Base-by-base conservation (phyloP, 164 flowering plant species). In the Platanus orientalis region DNA sequence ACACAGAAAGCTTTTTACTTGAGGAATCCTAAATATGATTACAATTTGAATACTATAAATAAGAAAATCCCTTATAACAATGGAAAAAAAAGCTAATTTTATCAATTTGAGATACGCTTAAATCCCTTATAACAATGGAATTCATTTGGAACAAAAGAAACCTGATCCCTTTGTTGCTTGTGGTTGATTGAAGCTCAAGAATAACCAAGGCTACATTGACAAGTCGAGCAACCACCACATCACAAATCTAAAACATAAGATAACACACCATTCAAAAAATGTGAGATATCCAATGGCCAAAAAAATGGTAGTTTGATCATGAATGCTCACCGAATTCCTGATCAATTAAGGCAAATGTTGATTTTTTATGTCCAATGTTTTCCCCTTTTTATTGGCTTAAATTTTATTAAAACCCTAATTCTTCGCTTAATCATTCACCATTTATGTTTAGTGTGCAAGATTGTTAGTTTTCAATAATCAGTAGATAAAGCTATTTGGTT, bases 81-180 rank as follows among this genome's bases (percentile, higher is more conserved):
- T n/a, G n/a, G n/a, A 34, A 23, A 17, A 19, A 32, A 21, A 23
- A 10, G 1, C 4, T 53, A 32, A 3, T 1, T 53, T n/a, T 20
- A 61, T 24, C 34, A 50, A 49, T n/a, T 11, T 19, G 49, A 23
- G 13, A 19, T 12, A 52, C 14, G 25, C 39, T 26, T 25, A 26
- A 42, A 30, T 11, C 58, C 11, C 6, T 11, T 23, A 39, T 49
- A 64, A 21, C 1, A 29, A 10, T 27, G 24, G 14, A 60, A 45
- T 21, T 59, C 16, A 21, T 21, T 13, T 16, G 56, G 42, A 44
- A 64, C 4, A 13, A 70, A 13, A 52, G 26, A 23, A 65, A 91
- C 99, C 99, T 95, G 69, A 91, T 89, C 64, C 99, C 99, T 60
- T 95, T 95, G 78, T 85, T 89, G 75, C 96, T 89, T 63, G 97